A percentile compares a stretch with the other conserved stretches of the same genome.
These are phyloP conservation scores for Aureobasidium sp. DNA, from an alignment of 2,329 filamentous ascomycete species.

Conservation along the genomic window DNA sequence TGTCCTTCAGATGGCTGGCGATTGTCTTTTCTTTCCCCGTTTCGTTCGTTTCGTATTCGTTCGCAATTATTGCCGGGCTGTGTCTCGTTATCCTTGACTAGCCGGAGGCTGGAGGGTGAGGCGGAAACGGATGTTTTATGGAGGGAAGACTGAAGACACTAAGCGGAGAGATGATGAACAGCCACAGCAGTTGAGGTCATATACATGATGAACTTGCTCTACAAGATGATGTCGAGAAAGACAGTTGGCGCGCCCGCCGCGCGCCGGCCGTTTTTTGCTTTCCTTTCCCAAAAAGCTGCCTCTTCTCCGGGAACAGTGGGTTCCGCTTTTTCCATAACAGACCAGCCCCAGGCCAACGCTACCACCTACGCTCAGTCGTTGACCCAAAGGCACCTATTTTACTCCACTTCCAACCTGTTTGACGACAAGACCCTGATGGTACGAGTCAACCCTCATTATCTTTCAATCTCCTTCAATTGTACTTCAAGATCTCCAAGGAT, in stretches of 20 bases:
- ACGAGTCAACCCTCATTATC: not conserved
- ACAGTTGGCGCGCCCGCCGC: constrained; percentile 19
- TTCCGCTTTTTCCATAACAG: constrained; percentile 19
- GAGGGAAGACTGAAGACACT: not conserved
- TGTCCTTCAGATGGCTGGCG: constrained; percentile 3
- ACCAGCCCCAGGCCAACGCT: not conserved
- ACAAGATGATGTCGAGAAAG: constrained; percentile 20
- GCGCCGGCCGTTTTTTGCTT: constrained; percentile 21
- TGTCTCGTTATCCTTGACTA: constrained; percentile 12
- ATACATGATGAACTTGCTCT: constrained; percentile 16
- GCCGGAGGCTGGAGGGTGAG: constrained; percentile 13
- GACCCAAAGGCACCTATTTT: constrained; percentile 10
- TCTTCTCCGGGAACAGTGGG: constrained; percentile 14
- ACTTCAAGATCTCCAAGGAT: not conserved
- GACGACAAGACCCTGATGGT: constrained; percentile 15
- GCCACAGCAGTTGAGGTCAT: constrained; percentile 21
- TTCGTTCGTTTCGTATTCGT: constrained; percentile 16
- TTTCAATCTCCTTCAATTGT: constrained; percentile 2
- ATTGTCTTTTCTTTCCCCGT: constrained; percentile 18
- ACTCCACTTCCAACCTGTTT: constrained; percentile 13
- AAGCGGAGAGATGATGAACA: constrained; percentile 7
- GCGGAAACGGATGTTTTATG: constrained; percentile 4
- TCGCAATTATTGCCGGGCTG: constrained; percentile 19
- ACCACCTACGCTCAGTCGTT: not conserved
- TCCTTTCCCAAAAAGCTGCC: constrained; percentile 11